These are phyloP conservation scores for Cercospora nicotianae DNA, from an alignment of 2,329 filamentous ascomycete species.

Conservation along the genomic window DNA sequence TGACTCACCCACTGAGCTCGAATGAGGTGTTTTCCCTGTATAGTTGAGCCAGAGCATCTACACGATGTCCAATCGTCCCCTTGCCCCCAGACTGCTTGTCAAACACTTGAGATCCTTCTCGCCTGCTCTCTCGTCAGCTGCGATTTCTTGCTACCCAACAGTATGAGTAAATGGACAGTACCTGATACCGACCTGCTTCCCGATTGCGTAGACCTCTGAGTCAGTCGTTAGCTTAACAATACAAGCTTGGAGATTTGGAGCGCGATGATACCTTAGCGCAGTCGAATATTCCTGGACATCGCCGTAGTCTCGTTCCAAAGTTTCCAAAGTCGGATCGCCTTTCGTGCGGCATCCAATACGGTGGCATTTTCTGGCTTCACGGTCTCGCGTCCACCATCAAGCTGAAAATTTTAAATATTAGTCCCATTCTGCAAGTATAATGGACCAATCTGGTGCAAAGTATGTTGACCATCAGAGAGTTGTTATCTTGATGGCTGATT, in stretches of 20 bases:
- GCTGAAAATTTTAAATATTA: neutral
- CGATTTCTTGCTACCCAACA: neutral
- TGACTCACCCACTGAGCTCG: neutral
- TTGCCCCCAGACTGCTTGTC: neutral
- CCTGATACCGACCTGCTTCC: neutral
- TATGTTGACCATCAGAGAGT: neutral
- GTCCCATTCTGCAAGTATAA: neutral
- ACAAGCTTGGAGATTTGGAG: neutral
- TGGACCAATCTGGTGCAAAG: neutral
- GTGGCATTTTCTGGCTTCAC: neutral
- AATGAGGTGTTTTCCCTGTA: neutral
- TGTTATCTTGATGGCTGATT: neutral
- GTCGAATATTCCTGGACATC: neutral
- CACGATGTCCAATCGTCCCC: neutral
- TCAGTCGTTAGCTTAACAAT: neutral
- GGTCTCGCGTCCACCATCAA: neutral
- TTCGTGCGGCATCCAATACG: neutral
- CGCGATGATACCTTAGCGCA: neutral
- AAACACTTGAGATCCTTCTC: neutral
- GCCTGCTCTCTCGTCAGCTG: neutral
- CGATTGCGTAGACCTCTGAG: neutral
- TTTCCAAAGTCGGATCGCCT: neutral
- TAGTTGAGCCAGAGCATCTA: neutral
- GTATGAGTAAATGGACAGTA: neutral
- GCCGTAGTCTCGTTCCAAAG: neutral